Evolutionary conservation across 108 stramenopile species (phyloP), one percentile per base, ranked within the genome.

Genomic region (Skeletonema tropicum): DNA sequence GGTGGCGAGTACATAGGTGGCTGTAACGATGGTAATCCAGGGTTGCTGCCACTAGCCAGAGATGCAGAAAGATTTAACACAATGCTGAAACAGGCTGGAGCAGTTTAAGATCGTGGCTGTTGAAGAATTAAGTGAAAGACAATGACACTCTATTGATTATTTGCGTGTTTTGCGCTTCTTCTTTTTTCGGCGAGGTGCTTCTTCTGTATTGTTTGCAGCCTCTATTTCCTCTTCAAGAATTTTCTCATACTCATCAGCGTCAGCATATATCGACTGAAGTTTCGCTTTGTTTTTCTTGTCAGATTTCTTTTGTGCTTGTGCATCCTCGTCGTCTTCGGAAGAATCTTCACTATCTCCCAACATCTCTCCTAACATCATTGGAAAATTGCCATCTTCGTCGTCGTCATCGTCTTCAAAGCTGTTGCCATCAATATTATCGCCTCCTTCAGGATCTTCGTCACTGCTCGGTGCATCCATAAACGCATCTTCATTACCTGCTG

Each of bases 1-100:
- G 74, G 64, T 23, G 87, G 86, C 30, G 52, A 76, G 12, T 88
- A 70, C 46, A 80, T 90, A 29, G 90, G 90, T 31, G 90, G 90
- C 41, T 83, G 75, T 64, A 88, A 87, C 49, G 90, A 90, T 68
- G 90, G 90, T 15, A 17, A 25, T 5, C 90, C 86, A 29, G 90
- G 90, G 31, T 66, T 91, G 29, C 55, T 87, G 12, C 82, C 90
- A 19, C 64, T 91, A 36, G 84, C 83, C 5, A 41, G 71, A 31
- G 71, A 72, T 23, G 39, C 35, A 65, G 48, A 63, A 42, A 63
- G 31, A 63, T 63, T 72, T 10, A 29, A 52, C 49, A 6, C 42
- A 26, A 46, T 72, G 71, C 49, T 72, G 23, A 25, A 63, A 33
- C 33, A 63, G 30, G 71, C 71, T 15, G 71, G 71, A 31, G 71